Conservation (phyloP, 257 asterid species). For the Nicotiana tabacum region DNA sequence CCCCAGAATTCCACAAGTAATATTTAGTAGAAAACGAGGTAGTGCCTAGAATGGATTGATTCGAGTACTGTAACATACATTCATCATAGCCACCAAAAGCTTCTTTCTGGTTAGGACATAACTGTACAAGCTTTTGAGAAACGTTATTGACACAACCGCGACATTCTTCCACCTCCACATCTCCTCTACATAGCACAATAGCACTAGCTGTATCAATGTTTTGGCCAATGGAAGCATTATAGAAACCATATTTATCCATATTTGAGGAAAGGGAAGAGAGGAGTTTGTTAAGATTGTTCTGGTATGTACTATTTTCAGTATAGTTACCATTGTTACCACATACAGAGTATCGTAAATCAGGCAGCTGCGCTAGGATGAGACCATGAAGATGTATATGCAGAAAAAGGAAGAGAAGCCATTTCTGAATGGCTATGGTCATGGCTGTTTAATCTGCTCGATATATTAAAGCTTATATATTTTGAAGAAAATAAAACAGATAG, state of each 20-base stretch:
- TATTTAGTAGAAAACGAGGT: not conserved
- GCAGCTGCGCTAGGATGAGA: not conserved
- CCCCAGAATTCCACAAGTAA: not conserved
- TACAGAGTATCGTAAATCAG: not conserved
- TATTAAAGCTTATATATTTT: too few species aligned
- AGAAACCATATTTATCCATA: not conserved
- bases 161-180: not conserved
- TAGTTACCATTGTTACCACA: not conserved
- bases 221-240: not conserved
- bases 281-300: not conserved
- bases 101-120: not conserved
- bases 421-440: not conserved
- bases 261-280: not conserved
- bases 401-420: not conserved
- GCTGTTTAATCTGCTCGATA: not conserved
- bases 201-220: not conserved
- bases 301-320: not conserved
- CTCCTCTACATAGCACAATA: conserved; percentile 20
- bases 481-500: not conserved
- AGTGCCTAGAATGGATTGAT: not conserved
- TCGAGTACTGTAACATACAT: not conserved
- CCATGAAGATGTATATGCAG: not conserved
- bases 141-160: not conserved
- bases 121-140: not conserved
- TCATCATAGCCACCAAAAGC: not conserved